Evolutionary conservation across 2,329 filamentous ascomycete genomes (phyloP), one percentile per base, ranked within the genome.

Genomic region (Dendrostoma leiphaemia): DNA sequence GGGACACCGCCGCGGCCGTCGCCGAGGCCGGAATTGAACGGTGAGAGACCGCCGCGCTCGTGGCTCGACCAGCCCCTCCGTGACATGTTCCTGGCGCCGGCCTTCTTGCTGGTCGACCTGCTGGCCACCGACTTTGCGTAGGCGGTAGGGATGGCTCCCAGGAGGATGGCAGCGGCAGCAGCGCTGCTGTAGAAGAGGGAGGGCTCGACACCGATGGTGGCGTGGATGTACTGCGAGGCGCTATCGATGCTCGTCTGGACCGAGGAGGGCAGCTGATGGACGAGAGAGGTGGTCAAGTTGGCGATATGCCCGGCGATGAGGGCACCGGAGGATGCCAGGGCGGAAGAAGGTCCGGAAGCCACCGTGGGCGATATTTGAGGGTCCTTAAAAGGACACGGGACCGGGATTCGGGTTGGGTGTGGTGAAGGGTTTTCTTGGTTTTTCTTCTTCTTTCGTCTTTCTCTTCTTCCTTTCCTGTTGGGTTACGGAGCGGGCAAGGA

Each of bases 291-390:
- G 64, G 76, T 77, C 69, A 81, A 75, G 72, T 80, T 83, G 74
- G 79, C 79, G 67, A 83, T 70, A 65, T 66, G 69, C 48, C 57
- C 57, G 61, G 72, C 67, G 61, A 74, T 65, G 56, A 69, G 67
- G 73, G 80, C 83, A 83, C 82, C 82, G 70, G 79, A 76, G 67
- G 82, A 83, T 80, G 81, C 82, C 80, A 78, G 74, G 66, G 74
- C 66, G 48, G 48, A 52, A 69, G 71, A 73, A 71, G 78, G 75
- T 72, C 72, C 71, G 69, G 81, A 84, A 83, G 81, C 82, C 82
- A 85, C 80, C 71, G 84, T 85, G 79, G 71, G 56, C 56, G 45
- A 58, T 74, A 72, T 69, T 65, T 66, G 64, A 68, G 62, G 59
- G 71, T 69, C 73, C 69, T 67, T 66, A 60, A 66, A 62, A 74